Base-by-base conservation (phyloP, 768 basidiomycete genomes). In the Russula compacta region DNA sequence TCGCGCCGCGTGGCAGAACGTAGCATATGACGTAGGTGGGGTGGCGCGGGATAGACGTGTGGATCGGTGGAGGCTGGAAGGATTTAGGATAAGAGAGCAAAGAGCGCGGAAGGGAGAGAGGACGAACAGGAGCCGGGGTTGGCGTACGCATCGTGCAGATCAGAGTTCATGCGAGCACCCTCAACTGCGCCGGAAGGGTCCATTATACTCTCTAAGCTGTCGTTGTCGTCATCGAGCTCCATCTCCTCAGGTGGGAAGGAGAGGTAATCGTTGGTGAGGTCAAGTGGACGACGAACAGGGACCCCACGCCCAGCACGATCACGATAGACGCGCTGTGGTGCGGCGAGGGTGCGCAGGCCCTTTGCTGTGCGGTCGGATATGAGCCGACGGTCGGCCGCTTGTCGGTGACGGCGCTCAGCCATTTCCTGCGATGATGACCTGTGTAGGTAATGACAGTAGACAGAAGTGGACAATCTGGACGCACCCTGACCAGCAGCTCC, bases 401-500 rank as follows among this genome's bases (percentile, higher is more conserved):
- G 74, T 24, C 88, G 81, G 40, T 75, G 77, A 38, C 81, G 81
- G 58, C 89, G 82, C 65, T 90, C 88, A 8, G 89, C 86, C 43
- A 90, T 69, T 79, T 92, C 89, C 89, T 92, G 64, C 10, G 19
- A 35, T 35, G 11, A 61, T 11, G 46, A 42, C 63, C 56, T 29
- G 11, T 51, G 51, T 65, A 48, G 58, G 51, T 32, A 36, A 44
- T 15, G 42, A 21, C 12, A 21, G 6, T 53, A 19, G 10, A 29
- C 9, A 29, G 0, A 4, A 10, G 17, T 5, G 33, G 44, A 49
- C 15, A 51, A 50, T 47, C 39, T 42, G 4, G 32, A 69, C 81
- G 71, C 68, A 91, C 89, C 75, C 86, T 87, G 68, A 91, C 89
- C 48, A 92, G 77, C 51, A 87, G 80, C 61, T 91, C 89, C 60